Evolutionary conservation across 768 basidiomycete species (phyloP).

Genomic region (Pilatotrama ljubarskyi): DNA sequence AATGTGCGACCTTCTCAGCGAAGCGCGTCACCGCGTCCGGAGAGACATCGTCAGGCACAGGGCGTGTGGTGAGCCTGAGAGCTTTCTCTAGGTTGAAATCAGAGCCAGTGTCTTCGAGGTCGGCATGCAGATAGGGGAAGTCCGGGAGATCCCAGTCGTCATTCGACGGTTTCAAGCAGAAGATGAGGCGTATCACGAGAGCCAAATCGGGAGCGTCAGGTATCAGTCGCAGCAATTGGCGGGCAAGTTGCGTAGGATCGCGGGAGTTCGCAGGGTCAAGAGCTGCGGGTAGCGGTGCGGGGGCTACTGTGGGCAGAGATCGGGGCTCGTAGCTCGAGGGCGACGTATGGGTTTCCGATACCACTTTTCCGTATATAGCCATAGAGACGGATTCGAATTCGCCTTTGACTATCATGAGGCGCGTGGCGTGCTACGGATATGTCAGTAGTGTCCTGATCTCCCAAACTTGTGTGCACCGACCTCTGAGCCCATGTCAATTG

Average conservation of each 20-base stretch:
- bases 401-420: constrained; percentile 82
- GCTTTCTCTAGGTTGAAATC: constrained; percentile 61
- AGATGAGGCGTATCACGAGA: constrained; percentile 70
- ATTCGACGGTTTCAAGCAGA: constrained; percentile 73
- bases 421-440: constrained; percentile 59
- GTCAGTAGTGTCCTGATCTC: neutral
- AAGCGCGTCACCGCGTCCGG: constrained; percentile 54
- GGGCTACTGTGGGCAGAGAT: constrained; percentile 36
- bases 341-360: constrained; percentile 44
- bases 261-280: constrained; percentile 61
- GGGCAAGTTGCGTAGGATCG: constrained; percentile 64
- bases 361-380: constrained; percentile 57
- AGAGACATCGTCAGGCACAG: constrained; percentile 58
- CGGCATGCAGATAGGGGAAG: constrained; percentile 70
- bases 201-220: constrained; percentile 63
- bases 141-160: constrained; percentile 80
- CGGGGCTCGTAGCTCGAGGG: constrained; percentile 44
- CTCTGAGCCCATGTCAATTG: constrained; percentile 69
- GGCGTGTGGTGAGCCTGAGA: constrained; percentile 52
- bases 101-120: constrained; percentile 51
- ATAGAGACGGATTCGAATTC: constrained; percentile 65
- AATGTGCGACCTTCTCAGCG: constrained; percentile 53
- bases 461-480: constrained; percentile 45
- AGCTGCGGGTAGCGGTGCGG: constrained; percentile 44
- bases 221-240: constrained; percentile 59